Percentiles rank a stretch among this genome's conserved stretches.
phyloP scores from a whole-genome alignment of 768 basidiomycete genomes.

The Suillus clintonianus region DNA sequence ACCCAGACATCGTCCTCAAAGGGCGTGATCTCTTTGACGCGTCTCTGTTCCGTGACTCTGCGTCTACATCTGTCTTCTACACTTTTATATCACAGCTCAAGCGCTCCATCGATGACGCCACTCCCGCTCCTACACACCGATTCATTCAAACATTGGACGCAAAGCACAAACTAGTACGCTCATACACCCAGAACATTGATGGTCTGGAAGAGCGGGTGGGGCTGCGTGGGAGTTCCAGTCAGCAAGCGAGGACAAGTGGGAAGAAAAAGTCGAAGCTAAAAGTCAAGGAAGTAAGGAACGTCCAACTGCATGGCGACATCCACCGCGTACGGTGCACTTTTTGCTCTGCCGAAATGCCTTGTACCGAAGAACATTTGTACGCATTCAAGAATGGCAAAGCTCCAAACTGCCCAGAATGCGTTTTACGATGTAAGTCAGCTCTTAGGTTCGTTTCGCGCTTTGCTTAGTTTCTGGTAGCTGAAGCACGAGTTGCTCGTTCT shows the following conservation, averaged over 20 bases:
- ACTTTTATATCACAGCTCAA: constrained; percentile 94
- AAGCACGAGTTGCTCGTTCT: constrained; percentile 78
- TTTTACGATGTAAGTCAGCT: constrained; percentile 67
- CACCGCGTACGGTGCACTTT: constrained; percentile 86
- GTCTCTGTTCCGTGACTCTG: constrained; percentile 82
- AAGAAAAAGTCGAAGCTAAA: constrained; percentile 73
- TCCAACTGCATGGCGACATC: constrained; percentile 94
- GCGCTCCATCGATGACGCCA: constrained; percentile 73
- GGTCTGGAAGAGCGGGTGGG: constrained; percentile 86
- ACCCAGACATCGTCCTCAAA: constrained; percentile 81
- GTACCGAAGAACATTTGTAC: constrained; percentile 58
- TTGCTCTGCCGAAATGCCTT: constrained; percentile 81
- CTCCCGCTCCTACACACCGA: constrained; percentile 82
- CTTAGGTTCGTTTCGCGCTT: constrained; percentile 2
- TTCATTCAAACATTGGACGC: constrained; percentile 85
- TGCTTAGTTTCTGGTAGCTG: constrained; percentile 43
- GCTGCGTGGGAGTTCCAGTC: constrained; percentile 64
- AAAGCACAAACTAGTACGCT: constrained; percentile 83
- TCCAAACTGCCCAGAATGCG: constrained; percentile 88
- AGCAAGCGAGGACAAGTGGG: constrained; percentile 46
- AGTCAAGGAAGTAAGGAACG: constrained; percentile 76
- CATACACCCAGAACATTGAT: constrained; percentile 98
- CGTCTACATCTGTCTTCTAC: constrained; percentile 88
- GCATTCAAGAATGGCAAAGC: constrained; percentile 70
- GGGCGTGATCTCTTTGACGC: constrained; percentile 96